Evolutionary conservation across 1,284 basidiomycete species (phyloP), one percentile per base, ranked within the genome.

Genomic region (Boletus subluridellus): DNA sequence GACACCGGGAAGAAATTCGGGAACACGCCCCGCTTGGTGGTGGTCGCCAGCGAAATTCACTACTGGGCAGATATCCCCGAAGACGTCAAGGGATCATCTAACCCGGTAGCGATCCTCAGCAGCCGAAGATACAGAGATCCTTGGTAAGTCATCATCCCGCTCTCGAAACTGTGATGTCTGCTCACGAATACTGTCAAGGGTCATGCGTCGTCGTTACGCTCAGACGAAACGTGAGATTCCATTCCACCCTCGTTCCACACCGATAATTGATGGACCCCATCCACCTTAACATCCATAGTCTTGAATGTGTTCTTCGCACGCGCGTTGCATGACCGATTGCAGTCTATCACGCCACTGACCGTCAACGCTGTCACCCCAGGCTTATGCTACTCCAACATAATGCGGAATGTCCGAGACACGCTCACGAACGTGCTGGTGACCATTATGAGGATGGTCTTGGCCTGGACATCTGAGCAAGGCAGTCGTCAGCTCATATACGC

Each of bases 281-380:
- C 17, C 17, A 17, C 24, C 14, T 12, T 11, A 26, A n/a, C 17
- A 15, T 46, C 7, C 14, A 32, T 24, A 52, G 69, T 73, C 2
- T 3, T 73, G 14, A 71, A 71, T 24, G 45, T 71, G n/a, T 32
- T 70, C 35, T 71, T 71, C n/a, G 48, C 53, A 1, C 71, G 69
- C 15, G 66, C 62, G 2, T 51, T 70, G 47, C 63, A 72, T 14
- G 63, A 61, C 5, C 51, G 52, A n/a, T 15, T 69, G 37, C 52
- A 56, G 30, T 58, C 59, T 3, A 58, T 58, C 34, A 60, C 47
- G 2, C 67, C 73, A 1, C 60, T 75, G 42, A 68, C 74, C 0
- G 65, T 80, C 17, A 74, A 77, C 28, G 47, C 74, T 15, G 75
- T 79, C 39, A 76, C 76, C 49, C 82, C 82, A 7, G 82, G 82